Base-by-base conservation (phyloP, 768 basidiomycete genomes). In the Lentinus tigrinus region DNA sequence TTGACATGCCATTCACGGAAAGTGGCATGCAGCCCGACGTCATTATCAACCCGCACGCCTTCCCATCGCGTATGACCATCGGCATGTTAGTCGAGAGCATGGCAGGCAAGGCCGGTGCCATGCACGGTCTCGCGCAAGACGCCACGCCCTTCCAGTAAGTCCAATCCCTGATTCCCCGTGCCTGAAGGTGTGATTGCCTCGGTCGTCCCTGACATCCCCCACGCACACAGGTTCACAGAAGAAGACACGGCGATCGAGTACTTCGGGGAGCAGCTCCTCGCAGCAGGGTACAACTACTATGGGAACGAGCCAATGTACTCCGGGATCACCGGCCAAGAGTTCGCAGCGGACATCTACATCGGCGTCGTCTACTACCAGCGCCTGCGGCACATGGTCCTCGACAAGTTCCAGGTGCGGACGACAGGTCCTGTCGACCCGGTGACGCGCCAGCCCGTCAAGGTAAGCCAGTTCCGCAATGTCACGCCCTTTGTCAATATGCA, bases 261-360 rank as follows among this genome's bases (percentile, higher is more conserved):
- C 78, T 99, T 99, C 65, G 97, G 97, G 39, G 85, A 97, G 64
- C 97, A 99, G 70, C 85, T 99, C 19, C 76, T 86, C 40, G 89
- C 91, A 21, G 87, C 97, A 14, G 97, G 97, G 8, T 99, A 98
- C 80, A 98, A 98, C 73, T 99, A 98, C 73, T 92, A 96, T 70
- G 97, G 97, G 14, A 98, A 97, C 75, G 97, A 99, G 72, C 95
- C 97, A 5, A 99, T 99, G 97, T 99, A 99, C 73, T 98, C 96
- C 56, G 97, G 97, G 23, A 97, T 99, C 71, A 98, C 97, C 7
- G 97, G 97, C 16, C 85, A 98, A 74, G 97, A 99, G 75, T 99
- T 99, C 73, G 88, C 91, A 40, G 97, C 97, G 7, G 97, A 99
- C 72, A 99, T 99, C 68, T 99, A 98, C 74, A 84, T 98, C 63